Evolutionary conservation across 1,139 yeast genomes (phyloP).

Genomic region (Meyerozyma sp.): DNA sequence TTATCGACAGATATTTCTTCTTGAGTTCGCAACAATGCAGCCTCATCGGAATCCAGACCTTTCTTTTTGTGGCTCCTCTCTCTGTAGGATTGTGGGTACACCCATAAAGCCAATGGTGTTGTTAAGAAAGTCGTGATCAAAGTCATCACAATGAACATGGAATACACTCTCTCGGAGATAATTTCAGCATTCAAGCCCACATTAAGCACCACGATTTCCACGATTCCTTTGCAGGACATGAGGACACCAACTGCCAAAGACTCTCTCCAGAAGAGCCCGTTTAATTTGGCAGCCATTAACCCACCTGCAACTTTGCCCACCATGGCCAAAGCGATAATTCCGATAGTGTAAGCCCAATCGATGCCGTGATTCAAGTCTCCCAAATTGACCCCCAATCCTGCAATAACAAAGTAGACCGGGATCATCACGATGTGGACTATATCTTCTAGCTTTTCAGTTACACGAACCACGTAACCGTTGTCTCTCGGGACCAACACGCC

Average conservation of each 20-base stretch:
- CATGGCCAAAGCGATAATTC: slow-evolving; percentile 60
- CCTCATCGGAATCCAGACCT: slow-evolving; percentile 3
- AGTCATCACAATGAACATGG: slow-evolving; percentile 83
- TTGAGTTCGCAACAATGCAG: slow-evolving; percentile 3
- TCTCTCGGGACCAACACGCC: slow-evolving; percentile 79
- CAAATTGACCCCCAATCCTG: slow-evolving; percentile 67
- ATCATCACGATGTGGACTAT: slow-evolving; percentile 63
- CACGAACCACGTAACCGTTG: slow-evolving; percentile 60
- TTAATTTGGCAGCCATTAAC: slow-evolving; percentile 52
- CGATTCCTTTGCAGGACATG: slow-evolving; percentile 86
- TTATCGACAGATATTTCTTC: slow-evolving; percentile 9
- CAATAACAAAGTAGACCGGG: slow-evolving; percentile 74
- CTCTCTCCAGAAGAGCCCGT: slow-evolving; percentile 66
- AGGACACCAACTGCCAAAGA: slow-evolving; percentile 72
- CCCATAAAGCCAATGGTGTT: slow-evolving; percentile 60
- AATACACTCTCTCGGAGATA: slow-evolving; percentile 56
- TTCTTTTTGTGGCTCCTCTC: slow-evolving; percentile 36
- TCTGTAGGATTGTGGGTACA: slow-evolving; percentile 59
- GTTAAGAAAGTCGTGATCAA: slow-evolving; percentile 68
- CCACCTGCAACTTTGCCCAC: slow-evolving; percentile 66
- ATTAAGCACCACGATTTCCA: slow-evolving; percentile 71
- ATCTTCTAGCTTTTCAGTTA: slow-evolving; percentile 74
- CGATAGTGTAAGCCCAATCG: slow-evolving; percentile 75
- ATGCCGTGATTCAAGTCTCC: slow-evolving; percentile 57
- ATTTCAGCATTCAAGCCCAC: slow-evolving; percentile 70